Conservation (phyloP, 768 basidiomycete genomes). For the Lentinula lateritia region DNA sequence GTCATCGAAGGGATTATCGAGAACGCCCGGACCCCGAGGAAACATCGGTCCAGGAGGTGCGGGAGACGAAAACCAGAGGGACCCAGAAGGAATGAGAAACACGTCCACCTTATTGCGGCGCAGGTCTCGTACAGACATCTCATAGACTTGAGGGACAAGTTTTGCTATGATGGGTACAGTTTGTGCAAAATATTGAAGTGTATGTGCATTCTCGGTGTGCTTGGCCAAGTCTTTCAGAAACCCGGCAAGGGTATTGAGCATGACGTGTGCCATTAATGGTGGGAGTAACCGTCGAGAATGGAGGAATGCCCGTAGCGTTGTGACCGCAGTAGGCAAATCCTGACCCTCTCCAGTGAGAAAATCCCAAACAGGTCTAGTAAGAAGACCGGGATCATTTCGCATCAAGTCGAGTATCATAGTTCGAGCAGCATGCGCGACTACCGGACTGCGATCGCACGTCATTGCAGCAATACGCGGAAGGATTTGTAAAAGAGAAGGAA, state of each 20-base stretch:
- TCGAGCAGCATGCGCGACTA: conserved; percentile 52
- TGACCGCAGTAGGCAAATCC: conserved; percentile 41
- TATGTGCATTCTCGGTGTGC: conserved; percentile 33
- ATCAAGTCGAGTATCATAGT: conserved; percentile 57
- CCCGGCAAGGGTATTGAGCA: conserved; percentile 69
- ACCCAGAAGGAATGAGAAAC: conserved; percentile 63
- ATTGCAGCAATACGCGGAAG: conserved; percentile 51
- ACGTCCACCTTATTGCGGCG: conserved; percentile 67
- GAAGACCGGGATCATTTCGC: conserved; percentile 69
- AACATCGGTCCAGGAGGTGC: conserved; percentile 60
- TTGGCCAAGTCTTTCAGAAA: conserved; percentile 52
- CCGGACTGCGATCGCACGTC: conserved; percentile 46
- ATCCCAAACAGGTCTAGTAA: conserved; percentile 60
- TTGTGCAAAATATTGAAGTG: conserved; percentile 49
- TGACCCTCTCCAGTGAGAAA: conserved; percentile 46
- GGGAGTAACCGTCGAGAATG: conserved; percentile 54
- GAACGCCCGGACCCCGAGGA: conserved; percentile 35
- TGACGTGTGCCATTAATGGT: conserved; percentile 56
- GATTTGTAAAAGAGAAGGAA: conserved; percentile 48
- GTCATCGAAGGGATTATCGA: conserved; percentile 30
- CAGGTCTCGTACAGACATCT: conserved; percentile 67
- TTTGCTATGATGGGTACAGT: conserved; percentile 53
- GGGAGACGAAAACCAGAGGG: conserved; percentile 59
- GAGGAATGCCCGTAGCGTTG: conserved; percentile 48
- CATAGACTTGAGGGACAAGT: conserved; percentile 60